phyloP scores from a whole-genome alignment of 306 rosid species.

The Luffa aegyptiaca region DNA sequence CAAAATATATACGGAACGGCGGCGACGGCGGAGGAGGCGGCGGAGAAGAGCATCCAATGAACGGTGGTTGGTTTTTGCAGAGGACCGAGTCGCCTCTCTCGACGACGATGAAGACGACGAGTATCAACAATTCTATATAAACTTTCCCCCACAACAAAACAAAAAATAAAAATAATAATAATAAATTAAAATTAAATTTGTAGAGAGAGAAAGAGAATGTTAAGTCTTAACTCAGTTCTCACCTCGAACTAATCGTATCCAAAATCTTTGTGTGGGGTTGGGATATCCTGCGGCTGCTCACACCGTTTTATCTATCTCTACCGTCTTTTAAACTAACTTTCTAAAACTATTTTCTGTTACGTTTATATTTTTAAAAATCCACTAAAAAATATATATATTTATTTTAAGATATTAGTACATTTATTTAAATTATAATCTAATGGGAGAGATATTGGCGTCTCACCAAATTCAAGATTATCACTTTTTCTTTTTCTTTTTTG shows the following conservation, averaged over 20 bases:
- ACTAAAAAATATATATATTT: neutral
- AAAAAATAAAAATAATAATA: neutral
- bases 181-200: neutral
- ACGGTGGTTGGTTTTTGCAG: neutral
- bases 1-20: neutral
- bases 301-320: neutral
- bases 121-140: neutral
- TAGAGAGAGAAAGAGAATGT: slow-evolving; percentile 1
- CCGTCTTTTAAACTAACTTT: neutral
- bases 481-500: neutral
- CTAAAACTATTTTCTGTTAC: neutral
- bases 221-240: neutral
- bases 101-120: neutral
- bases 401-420: neutral
- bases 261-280: neutral
- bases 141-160: neutral
- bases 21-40: neutral
- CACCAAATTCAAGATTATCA: neutral
- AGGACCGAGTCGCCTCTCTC: neutral
- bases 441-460: neutral
- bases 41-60: neutral
- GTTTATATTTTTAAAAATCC: neutral
- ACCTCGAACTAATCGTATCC: slow-evolving; percentile 1
- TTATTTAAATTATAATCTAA: neutral
- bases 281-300: slow-evolving; percentile 1